A percentile compares a stretch with the other conserved stretches of the same genome.
Conservation (phyloP, 2,329 filamentous ascomycete genomes). For the Aspergillus uvarum region DNA sequence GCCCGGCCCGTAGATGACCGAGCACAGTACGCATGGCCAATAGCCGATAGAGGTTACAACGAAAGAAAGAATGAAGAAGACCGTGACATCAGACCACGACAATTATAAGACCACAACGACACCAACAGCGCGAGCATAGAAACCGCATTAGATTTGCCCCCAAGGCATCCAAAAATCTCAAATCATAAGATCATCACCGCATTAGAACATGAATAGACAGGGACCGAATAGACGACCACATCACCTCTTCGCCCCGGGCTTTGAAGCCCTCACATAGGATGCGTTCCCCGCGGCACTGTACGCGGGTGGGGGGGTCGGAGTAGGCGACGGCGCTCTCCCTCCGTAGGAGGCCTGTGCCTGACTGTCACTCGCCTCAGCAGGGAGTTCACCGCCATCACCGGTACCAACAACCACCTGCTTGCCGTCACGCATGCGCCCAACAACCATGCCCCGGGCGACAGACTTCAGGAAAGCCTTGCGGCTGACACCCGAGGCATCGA, state of each 20-base stretch:
- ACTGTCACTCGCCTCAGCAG: slow-evolving; percentile 19
- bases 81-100: too few species aligned
- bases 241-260: slow-evolving; percentile 34
- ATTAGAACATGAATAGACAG: not conserved
- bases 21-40: too few species aligned
- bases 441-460: slow-evolving; percentile 88
- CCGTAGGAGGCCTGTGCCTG: slow-evolving; percentile 17
- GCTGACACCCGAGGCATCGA: slow-evolving; percentile 91
- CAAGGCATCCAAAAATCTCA: not conserved
- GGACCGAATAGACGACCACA: not conserved
- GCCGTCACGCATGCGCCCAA: slow-evolving; percentile 51
- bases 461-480: slow-evolving; percentile 87
- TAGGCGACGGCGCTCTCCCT: slow-evolving; percentile 33
- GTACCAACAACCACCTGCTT: slow-evolving; percentile 49
- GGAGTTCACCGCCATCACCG: slow-evolving; percentile 46
- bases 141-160: not conserved
- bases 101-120: too few species aligned
- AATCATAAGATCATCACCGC: slow-evolving; percentile 2
- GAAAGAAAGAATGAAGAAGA: too few species aligned
- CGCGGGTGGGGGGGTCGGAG: slow-evolving; percentile 42
- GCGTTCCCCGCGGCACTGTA: slow-evolving; percentile 39
- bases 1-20: too few species aligned
- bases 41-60: too few species aligned
- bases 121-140: not conserved
- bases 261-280: slow-evolving; percentile 33